Percentiles rank a stretch among this genome's conserved stretches.
These are phyloP conservation scores for Colletotrichum melonis DNA, from an alignment of 2,329 filamentous ascomycete genomes.

Conservation along the genomic window DNA sequence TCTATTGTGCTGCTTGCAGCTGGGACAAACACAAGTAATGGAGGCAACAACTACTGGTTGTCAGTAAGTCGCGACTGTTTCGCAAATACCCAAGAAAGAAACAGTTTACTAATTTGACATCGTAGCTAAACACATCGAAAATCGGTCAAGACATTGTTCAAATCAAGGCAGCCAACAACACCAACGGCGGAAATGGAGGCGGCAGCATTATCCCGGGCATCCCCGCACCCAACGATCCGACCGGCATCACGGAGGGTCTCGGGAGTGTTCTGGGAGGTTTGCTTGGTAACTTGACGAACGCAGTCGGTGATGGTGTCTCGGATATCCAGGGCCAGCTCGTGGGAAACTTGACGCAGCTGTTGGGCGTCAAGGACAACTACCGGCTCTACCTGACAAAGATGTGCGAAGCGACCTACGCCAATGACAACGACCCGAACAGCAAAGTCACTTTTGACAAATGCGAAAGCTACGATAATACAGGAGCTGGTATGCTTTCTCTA, in stretches of 20 bases:
- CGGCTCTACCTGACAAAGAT: constrained; percentile 37
- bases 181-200: constrained; percentile 11
- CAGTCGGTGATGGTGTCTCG: constrained; percentile 34
- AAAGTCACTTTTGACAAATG: constrained; percentile 29
- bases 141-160: constrained; percentile 36
- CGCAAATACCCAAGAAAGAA: accelerated
- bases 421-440: constrained; percentile 27
- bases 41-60: constrained; percentile 29
- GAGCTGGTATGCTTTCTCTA: constrained; percentile 1
- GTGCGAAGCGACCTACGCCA: constrained; percentile 38
- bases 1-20: constrained; percentile 24
- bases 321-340: constrained; percentile 40
- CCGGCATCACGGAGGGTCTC: constrained; percentile 29
- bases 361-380: constrained; percentile 40
- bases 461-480: constrained; percentile 28
- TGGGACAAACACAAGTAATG: constrained; percentile 22
- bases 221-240: constrained; percentile 4
- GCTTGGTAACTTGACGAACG: constrained; percentile 35
- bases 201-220: constrained; percentile 9
- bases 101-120: not conserved
- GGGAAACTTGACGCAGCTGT: constrained; percentile 36
- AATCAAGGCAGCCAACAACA: constrained; percentile 25
- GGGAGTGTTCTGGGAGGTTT: constrained; percentile 33
- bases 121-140: constrained; percentile 37
- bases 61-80: not conserved